Conservation (phyloP, 495 filamentous ascomycete species). For the Trichoderma erinaceum region DNA sequence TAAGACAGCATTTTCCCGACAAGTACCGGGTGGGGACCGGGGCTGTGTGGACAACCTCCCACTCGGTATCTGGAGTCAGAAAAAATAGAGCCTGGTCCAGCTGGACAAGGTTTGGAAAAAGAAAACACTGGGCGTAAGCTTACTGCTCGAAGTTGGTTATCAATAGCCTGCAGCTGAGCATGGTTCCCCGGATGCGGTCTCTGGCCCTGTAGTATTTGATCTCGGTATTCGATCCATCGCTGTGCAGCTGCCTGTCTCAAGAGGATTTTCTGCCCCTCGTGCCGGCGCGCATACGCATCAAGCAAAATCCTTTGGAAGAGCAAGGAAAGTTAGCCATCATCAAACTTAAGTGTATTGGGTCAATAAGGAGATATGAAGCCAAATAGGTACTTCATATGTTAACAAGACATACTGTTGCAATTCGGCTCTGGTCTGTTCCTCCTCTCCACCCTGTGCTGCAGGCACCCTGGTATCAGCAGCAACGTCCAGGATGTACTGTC, state of each 20-base stretch:
- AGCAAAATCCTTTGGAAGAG: conserved; percentile 57
- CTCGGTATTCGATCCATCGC: conserved; percentile 72
- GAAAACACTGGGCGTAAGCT: conserved; percentile 10
- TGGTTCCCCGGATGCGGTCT: conserved; percentile 52
- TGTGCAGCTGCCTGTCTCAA: conserved; percentile 69
- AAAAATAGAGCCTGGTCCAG: neutral
- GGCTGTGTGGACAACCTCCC: neutral
- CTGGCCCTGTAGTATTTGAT: conserved; percentile 58
- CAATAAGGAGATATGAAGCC: neutral
- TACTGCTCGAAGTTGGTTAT: conserved; percentile 58
- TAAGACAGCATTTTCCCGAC: neutral
- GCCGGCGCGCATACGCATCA: conserved; percentile 71
- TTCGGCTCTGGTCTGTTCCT: conserved; percentile 67
- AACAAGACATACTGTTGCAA: conserved; percentile 59
- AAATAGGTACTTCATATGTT: neutral
- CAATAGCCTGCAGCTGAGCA: conserved; percentile 51
- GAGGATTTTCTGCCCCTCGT: conserved; percentile 81
- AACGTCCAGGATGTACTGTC: conserved; percentile 63
- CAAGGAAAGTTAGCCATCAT: neutral
- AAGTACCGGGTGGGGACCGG: neutral
- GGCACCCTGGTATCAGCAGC: conserved; percentile 60
- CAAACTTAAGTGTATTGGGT: neutral
- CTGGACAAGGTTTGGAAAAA: neutral
- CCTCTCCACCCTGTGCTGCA: conserved; percentile 48
- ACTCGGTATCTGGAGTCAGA: neutral